phyloP scores from a whole-genome alignment of 768 basidiomycete species.

The Scleroderma bovista region DNA sequence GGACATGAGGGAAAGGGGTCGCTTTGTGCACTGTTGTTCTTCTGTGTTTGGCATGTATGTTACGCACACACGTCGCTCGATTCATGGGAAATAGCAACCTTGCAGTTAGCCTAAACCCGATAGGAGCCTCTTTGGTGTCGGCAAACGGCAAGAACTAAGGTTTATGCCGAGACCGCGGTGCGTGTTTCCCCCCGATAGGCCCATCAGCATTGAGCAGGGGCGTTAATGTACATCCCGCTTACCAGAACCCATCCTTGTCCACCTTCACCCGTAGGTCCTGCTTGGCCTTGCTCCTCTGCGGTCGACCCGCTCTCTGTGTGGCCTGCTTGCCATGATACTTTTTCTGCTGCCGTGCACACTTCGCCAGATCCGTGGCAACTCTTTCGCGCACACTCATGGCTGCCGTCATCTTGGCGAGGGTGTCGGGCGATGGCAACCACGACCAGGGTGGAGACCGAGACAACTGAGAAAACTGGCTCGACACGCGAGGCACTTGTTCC shows the following conservation, averaged over 20 bases:
- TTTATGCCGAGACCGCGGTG: no score
- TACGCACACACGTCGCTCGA: neutral
- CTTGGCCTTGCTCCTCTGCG: slow-evolving; percentile 83
- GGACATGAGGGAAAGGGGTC: neutral
- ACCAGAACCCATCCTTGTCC: slow-evolving; percentile 59
- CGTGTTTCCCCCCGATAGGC: no score
- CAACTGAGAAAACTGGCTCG: slow-evolving; percentile 32
- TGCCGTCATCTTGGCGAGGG: slow-evolving; percentile 38
- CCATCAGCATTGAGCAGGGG: no score
- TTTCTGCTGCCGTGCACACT: slow-evolving; percentile 58
- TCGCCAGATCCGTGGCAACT: slow-evolving; percentile 58
- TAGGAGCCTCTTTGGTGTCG: no score
- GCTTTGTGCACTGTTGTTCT: no score
- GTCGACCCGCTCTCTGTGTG: slow-evolving; percentile 55
- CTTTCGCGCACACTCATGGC: slow-evolving; percentile 48
- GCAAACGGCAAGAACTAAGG: no score
- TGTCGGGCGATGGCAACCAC: slow-evolving; percentile 39
- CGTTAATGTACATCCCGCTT: no score
- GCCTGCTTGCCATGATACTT: slow-evolving; percentile 78
- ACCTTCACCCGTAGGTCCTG: slow-evolving; percentile 62
- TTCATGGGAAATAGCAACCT: no score
- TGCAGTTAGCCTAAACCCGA: no score
- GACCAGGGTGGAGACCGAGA: slow-evolving; percentile 52
- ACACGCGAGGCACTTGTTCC: neutral
- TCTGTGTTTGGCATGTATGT: neutral